Base-by-base conservation (phyloP, 129 eudicot species). In the Pulicaria dysenterica region DNA sequence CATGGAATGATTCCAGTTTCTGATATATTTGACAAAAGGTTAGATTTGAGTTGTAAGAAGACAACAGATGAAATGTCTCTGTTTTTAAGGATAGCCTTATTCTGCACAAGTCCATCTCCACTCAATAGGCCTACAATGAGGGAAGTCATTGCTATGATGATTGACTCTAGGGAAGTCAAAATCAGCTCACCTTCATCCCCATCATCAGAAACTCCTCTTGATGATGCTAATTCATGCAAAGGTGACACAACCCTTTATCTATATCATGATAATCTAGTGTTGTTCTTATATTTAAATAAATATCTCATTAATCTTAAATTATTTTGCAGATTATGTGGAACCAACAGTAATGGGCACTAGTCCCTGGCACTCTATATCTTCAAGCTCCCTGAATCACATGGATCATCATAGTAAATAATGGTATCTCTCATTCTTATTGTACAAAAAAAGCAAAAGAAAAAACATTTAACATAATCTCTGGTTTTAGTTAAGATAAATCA, bases 101-200 rank as follows among this genome's bases (percentile, higher is more conserved):
- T 93, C 58, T 93, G 98, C 72, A 93, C 98, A 56, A 89, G 82
- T 60, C 74, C 88, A 53, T 89, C 95, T 7, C 96, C 98, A 4
- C 48, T 67, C 10, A 88, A 80, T 75, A 81, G 98, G 84, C 98
- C 98, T 17, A 85, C 96, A 44, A 93, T 93, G 96, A 73, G 92
- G 43, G 95, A 85, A 77, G 95, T 89, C 19, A 72, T 93, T 51
- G 84, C 92, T 0, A 93, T 93, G 98, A 85, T 93, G 79, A 78
- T 87, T 58, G 94, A 87, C 56, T 86, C 85, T 19, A 81, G 87
- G 66, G 91, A 87, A 34, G 74, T 71, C 39, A 81, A 14, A 9
- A 65, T 66, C 19, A 76, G 19, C 40, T 76, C 87, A 51, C 84
- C 83, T 10, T 50, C 78, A 5, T 87, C 96, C 41, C 95, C 96